These are phyloP conservation scores for Globisporangium cederbergense DNA, from an alignment of 352 stramenopile species.

Conservation along the genomic window DNA sequence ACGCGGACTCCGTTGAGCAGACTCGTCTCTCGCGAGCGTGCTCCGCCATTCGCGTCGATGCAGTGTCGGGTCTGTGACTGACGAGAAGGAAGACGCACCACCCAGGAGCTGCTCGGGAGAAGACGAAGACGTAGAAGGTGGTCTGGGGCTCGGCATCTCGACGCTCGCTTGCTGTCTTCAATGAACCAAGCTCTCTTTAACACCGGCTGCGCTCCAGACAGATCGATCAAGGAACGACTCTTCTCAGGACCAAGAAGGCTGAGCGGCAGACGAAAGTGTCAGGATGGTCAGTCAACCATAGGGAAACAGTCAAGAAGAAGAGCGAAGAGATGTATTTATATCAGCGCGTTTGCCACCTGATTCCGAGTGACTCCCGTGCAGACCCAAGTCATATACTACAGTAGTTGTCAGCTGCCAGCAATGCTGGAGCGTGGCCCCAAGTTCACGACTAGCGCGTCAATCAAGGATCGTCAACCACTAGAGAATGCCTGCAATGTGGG, in stretches of 20 bases:
- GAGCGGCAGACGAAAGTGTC: not conserved
- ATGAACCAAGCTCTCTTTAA: not conserved
- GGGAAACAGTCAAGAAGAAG: too few species aligned
- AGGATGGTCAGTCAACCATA: not conserved
- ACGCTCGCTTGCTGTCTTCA: not conserved
- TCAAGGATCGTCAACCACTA: too few species aligned
- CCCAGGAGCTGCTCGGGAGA: constrained; percentile 1
- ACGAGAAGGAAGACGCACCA: constrained; percentile 39
- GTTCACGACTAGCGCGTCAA: too few species aligned
- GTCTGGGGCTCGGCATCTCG: constrained; percentile 10
- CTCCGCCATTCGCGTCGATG: constrained; percentile 55
- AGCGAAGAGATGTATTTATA: too few species aligned
- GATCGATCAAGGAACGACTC: not conserved
- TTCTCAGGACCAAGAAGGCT: not conserved
- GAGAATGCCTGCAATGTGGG: too few species aligned
- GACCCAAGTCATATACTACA: too few species aligned
- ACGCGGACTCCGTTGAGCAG: constrained; percentile 17
- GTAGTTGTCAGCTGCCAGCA: too few species aligned
- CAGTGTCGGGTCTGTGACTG: constrained; percentile 49
- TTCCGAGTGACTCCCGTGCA: too few species aligned
- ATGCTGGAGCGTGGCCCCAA: too few species aligned
- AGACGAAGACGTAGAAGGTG: not conserved
- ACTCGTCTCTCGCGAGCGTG: constrained; percentile 24
- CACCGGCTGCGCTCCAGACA: not conserved
- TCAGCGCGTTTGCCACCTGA: too few species aligned